Evolutionary conservation across 805 yeast genomes (phyloP), one percentile per base, ranked within the genome.

Genomic region (Schizosaccharomyces japonicus): DNA sequence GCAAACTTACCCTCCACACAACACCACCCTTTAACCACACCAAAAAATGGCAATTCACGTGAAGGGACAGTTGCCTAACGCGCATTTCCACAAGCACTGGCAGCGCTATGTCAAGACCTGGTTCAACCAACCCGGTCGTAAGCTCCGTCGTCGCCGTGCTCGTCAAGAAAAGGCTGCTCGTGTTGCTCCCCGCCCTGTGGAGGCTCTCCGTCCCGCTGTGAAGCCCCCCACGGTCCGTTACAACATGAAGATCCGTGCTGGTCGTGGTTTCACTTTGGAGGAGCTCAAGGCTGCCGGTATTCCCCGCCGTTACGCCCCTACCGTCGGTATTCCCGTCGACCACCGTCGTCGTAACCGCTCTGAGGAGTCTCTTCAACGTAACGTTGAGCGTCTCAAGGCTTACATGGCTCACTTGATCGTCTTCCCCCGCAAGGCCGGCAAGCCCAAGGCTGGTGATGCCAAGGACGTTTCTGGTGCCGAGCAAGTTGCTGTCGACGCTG

Each of bases 71-170:
- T 31, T 45, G 39, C 47, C 47, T 27, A 45, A 45, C 39, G 39
- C 34, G 17, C 47, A 45, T 31, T 45, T 45, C 39, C 47, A 21
- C 47, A 45, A 52, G 82, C 87, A 87, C 94, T 90, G 98, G 98
- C 96, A 90, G 75, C 94, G 83, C 72, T 82, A 96, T 67, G 99
- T 90, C 77, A 82, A 76, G 70, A 95, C 83, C 64, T 98, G 92
- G 84, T 80, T 90, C 68, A 95, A 90, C 87, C 98, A 90, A 77
- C 95, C 98, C 66, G 98, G 98, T 70, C 84, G 87, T 79, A 90
- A 90, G 79, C 84, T 72, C 65, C 78, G 93, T 57, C 84, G 98
- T 79, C 80, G 98, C 75, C 73, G 72, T 59, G 80, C 94, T 59
- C 83, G 98, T 73, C 79, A 81, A 66, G 63, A 78, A 62, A 85